Evolutionary conservation across 164 flowering plant genomes (phyloP), one percentile per base, ranked within the genome.

Genomic region (Umbellularia californica): DNA sequence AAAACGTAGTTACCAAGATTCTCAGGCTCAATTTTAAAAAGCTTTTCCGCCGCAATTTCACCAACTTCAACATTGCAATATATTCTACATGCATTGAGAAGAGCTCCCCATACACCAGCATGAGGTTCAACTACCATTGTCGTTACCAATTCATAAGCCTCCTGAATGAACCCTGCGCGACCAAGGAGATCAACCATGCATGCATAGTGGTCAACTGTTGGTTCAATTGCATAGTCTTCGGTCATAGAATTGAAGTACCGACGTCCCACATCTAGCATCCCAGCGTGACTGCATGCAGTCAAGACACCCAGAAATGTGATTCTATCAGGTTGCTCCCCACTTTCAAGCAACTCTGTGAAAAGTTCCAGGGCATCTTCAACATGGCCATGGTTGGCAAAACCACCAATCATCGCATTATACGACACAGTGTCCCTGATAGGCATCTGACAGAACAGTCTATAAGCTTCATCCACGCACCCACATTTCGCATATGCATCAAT

Each of bases 401-500:
- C 77, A 22, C 17, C 41, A 24, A 75, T 75, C 72, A 75, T 69
- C 15, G 68, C 68, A 58, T 75, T 75, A 67, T 69, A 75, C 5
- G 77, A 75, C 58, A 75, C 77, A 2, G 24, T 41, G 25, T 75
- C 77, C 68, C 69, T 69, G 35, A 30, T 14, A 15, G 70, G 65
- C 71, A 74, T 74, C 20, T 68, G 62, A 28, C 28, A 7, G 50
- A 74, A 74, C 64, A 74, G 28, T 7, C 33, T 22, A 33, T 74
- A 22, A 55, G 76, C 76, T 30, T 67, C 65, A 74, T 28, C 65
- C 50, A 74, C 5, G 2, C 67, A 72, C 2, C 90, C 88, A 77
- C 87, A 87, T 77, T 85, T 84, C n/a, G 87, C 81, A 76, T 85
- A 87, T 87, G 84, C 85, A 77, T 87, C 87, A 5, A 87, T 75